phyloP scores from a whole-genome alignment of 75 land plant species.

The Pinus tabuliformis region DNA sequence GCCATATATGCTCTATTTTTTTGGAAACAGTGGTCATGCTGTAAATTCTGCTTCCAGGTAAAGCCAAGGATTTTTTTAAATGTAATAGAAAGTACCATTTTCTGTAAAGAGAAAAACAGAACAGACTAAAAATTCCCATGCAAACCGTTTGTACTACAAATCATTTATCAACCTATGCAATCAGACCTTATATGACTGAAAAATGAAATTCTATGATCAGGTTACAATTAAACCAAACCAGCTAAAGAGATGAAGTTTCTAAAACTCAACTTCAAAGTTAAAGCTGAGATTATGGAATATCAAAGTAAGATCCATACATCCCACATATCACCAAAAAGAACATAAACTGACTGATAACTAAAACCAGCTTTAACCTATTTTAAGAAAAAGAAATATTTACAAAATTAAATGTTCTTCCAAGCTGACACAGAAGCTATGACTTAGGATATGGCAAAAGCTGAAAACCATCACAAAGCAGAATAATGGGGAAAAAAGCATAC shows the following conservation, averaged over 20 bases:
- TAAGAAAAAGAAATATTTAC: background rate
- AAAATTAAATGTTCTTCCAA: background rate
- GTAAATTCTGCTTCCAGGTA: no score
- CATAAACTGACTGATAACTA: background rate
- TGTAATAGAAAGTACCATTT: background rate
- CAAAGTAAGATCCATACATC: background rate
- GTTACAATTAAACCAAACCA: background rate
- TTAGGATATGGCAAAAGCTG: background rate
- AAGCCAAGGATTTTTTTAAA: no score
- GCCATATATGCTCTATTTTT: no score
- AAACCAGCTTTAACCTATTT: no score
- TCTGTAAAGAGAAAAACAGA: background rate
- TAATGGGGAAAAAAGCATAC: conserved; percentile 24
- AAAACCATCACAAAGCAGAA: background rate
- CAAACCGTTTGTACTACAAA: background rate
- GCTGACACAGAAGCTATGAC: background rate
- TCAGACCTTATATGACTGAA: background rate
- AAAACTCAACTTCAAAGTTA: background rate
- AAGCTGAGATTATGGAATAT: background rate
- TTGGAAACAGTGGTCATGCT: no score
- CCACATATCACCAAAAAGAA: background rate
- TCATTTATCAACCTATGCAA: background rate
- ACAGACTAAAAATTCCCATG: background rate
- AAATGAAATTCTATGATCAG: background rate
- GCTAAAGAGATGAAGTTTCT: background rate